Base-by-base conservation (phyloP, 805 yeast species). In the Candida glaebosa region DNA sequence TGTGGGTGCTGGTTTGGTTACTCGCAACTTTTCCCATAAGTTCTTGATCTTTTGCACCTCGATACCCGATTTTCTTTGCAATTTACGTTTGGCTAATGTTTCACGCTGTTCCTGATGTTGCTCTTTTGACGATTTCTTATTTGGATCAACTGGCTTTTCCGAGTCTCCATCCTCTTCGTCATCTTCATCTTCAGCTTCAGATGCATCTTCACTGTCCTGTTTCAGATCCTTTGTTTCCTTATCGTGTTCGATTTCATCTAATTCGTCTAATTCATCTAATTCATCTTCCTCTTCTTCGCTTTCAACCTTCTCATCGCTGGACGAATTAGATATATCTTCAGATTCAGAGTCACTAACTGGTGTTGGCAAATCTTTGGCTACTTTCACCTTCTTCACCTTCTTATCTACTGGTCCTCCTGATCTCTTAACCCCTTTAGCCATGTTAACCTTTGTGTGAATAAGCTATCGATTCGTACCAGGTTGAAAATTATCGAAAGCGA, bases 11-110 rank as follows among this genome's bases (percentile, higher is more conserved):
- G 95, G 95, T 44, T 77, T 81, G 54, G 86, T 87, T 25, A 85
- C 91, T 65, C 98, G 79, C 54, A 91, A 71, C 61, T 78, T 81
- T 70, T 90, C 98, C 99, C 99, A 91, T 33, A 91, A 60, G 24
- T 76, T 71, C 63, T 91, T 91, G 64, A 91, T 88, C 50, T 79
- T 77, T 61, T 87, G 88, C 38, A 91, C 89, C 63, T 84, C 87
- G 28, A 68, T 67, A 54, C 97, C 98, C n/a, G 93, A 77, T 58
- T 84, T 87, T 69, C 96, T 81, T 58, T 82, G 80, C 49, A 87
- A 69, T 63, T 90, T 91, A 66, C 99, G 81, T 59, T 90, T 96
- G 43, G 79, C 78, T 30, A 84, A 71, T 30, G 82, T 58, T 54
- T 81, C 81, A 61, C 82, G 82, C 65, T 91, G 96, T 59, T 87